phyloP scores from a whole-genome alignment of 768 basidiomycete genomes.

The Tricholoma bakamatsutake region DNA sequence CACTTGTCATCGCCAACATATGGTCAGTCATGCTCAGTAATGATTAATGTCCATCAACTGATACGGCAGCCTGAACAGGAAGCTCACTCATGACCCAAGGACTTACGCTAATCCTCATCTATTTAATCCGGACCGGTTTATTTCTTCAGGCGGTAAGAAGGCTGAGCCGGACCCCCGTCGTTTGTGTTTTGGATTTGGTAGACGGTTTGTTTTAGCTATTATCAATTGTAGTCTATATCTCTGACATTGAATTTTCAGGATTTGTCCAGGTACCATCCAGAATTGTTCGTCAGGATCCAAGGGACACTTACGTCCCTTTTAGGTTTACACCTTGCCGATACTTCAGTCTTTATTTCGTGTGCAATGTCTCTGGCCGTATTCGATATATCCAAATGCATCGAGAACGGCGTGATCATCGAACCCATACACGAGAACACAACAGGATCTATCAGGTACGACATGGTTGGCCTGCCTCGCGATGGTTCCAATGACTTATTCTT shows the following conservation, averaged over 20 bases:
- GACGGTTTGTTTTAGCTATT: constrained; percentile 37
- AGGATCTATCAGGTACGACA: constrained; percentile 54
- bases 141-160: constrained; percentile 33
- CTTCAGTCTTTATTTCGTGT: constrained; percentile 46
- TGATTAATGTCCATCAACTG: constrained; percentile 14
- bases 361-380: constrained; percentile 49
- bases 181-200: constrained; percentile 66
- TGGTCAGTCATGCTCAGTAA: constrained; percentile 27
- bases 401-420: constrained; percentile 39
- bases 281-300: neutral
- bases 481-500: neutral
- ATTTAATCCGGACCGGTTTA: constrained; percentile 59
- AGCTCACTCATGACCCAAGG: constrained; percentile 48
- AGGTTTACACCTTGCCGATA: constrained; percentile 52
- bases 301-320: constrained; percentile 3
- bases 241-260: constrained; percentile 22
- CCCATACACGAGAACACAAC: constrained; percentile 53
- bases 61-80: constrained; percentile 23
- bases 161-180: constrained; percentile 54
- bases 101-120: constrained; percentile 46
- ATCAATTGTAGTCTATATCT: neutral
- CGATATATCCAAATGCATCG: constrained; percentile 40
- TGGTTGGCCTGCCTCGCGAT: neutral
- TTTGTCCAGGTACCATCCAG: constrained; percentile 39
- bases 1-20: constrained; percentile 47